These are phyloP conservation scores for Penicillium sp. DNA, from an alignment of 2,329 filamentous ascomycete species.

Conservation along the genomic window DNA sequence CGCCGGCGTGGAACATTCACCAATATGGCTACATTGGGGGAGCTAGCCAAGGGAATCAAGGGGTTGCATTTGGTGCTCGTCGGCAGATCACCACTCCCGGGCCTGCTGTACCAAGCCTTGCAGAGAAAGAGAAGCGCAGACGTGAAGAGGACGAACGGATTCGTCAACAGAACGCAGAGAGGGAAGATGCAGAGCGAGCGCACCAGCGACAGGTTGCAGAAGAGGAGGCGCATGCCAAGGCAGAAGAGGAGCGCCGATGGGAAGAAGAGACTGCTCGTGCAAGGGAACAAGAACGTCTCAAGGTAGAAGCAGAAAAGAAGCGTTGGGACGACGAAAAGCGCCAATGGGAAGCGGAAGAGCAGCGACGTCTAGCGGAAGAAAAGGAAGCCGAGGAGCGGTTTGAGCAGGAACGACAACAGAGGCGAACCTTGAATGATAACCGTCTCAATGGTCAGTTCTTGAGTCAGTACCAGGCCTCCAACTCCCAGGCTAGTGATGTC, in stretches of 20 bases:
- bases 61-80: conserved; percentile 85
- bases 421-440: conserved; percentile 61
- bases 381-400: conserved; percentile 67
- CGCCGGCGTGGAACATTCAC: conserved; percentile 95
- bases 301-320: conserved; percentile 49
- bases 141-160: conserved; percentile 58
- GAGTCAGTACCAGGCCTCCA: conserved; percentile 79
- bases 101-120: conserved; percentile 75
- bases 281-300: conserved; percentile 53
- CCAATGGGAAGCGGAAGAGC: conserved; percentile 75
- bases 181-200: conserved; percentile 54
- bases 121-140: conserved; percentile 75
- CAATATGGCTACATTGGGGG: conserved; percentile 99
- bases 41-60: conserved; percentile 91
- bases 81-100: conserved; percentile 86
- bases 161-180: conserved; percentile 42
- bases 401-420: conserved; percentile 64
- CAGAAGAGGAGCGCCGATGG: conserved; percentile 50
- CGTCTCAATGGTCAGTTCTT: conserved; percentile 79
- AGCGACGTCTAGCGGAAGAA: conserved; percentile 69
- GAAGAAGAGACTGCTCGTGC: conserved; percentile 46
- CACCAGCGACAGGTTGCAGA: conserved; percentile 52
- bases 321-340: conserved; percentile 56
- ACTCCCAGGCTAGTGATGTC: conserved; percentile 57
- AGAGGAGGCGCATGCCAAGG: conserved; percentile 47